phyloP scores from a whole-genome alignment of 2,329 filamentous ascomycete species.

The Epichloe bromicola region DNA sequence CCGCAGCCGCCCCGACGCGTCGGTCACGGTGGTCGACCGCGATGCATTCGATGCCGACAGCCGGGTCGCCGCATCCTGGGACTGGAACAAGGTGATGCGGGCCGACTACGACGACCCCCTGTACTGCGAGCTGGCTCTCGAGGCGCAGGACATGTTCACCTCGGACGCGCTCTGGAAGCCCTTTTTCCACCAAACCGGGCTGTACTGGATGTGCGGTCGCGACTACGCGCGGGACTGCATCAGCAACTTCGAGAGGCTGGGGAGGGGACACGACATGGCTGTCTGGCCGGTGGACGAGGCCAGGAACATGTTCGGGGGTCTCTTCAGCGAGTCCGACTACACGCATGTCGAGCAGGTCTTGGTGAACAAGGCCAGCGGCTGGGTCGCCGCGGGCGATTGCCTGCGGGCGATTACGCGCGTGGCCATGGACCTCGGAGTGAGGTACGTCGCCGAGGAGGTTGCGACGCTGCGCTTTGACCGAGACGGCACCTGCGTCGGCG shows the following conservation, averaged over 20 bases:
- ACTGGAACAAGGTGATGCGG: constrained; percentile 62
- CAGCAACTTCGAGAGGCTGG: constrained; percentile 36
- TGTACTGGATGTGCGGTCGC: constrained; percentile 41
- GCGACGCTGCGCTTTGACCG: constrained; percentile 32
- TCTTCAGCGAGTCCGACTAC: constrained; percentile 50
- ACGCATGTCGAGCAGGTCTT: constrained; percentile 44
- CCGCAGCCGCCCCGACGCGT: constrained; percentile 32
- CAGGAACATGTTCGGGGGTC: constrained; percentile 38
- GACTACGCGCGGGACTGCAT: constrained; percentile 38
- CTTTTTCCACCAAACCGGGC: constrained; percentile 47
- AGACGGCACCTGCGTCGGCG: constrained; percentile 32
- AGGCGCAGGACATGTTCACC: constrained; percentile 51
- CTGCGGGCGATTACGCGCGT: constrained; percentile 40
- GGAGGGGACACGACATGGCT: constrained; percentile 25
- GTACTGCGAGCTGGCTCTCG: constrained; percentile 51
- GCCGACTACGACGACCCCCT: constrained; percentile 52
- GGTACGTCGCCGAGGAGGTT: constrained; percentile 43
- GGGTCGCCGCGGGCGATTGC: constrained; percentile 48
- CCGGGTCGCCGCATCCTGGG: constrained; percentile 50
- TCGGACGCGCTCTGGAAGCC: constrained; percentile 41
- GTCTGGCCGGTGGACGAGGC: constrained; percentile 32
- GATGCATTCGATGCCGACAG: constrained; percentile 33
- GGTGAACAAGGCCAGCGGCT: constrained; percentile 48
- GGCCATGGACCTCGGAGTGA: constrained; percentile 41
- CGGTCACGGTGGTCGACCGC: constrained; percentile 45